These are phyloP conservation scores for Wickerhamiella kazuoi DNA, from an alignment of 805 yeast genomes.

Conservation along the genomic window DNA sequence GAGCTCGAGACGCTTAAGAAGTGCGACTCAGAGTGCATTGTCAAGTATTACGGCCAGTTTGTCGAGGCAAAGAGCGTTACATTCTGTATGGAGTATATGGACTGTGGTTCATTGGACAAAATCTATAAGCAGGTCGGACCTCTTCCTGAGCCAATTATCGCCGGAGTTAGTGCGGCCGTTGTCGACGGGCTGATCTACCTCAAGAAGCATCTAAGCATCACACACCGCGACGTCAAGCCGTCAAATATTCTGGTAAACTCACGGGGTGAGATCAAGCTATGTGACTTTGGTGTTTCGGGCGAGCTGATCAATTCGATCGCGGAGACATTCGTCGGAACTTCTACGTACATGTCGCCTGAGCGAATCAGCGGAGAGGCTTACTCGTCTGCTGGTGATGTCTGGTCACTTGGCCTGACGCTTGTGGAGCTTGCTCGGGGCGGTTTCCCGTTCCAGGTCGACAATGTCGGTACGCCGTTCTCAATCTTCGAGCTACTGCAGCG, in stretches of 20 bases:
- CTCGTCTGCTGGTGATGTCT: conserved; percentile 88
- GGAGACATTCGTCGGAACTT: conserved; percentile 95
- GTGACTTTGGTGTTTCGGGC: conserved; percentile 94
- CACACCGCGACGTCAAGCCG: conserved; percentile 93
- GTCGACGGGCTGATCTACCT: conserved; percentile 66
- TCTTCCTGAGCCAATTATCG: conserved; percentile 49
- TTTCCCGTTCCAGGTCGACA: conserved; percentile 39
- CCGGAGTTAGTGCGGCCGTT: conserved; percentile 59
- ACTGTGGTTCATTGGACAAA: conserved; percentile 81
- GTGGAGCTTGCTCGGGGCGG: conserved; percentile 76
- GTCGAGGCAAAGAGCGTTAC: conserved; percentile 54
- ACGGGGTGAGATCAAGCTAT: conserved; percentile 71
- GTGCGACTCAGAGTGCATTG: conserved; percentile 62
- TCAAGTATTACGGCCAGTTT: conserved; percentile 83
- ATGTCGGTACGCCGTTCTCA: conserved; percentile 41
- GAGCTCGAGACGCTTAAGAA: conserved; percentile 85
- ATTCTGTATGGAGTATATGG: conserved; percentile 91
- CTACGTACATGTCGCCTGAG: conserved; percentile 96
- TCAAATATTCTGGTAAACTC: conserved; percentile 80
- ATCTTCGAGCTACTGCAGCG: conserved; percentile 80
- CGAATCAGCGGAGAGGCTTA: conserved; percentile 89
- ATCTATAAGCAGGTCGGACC: conserved; percentile 45
- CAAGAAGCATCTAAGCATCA: conserved; percentile 70
- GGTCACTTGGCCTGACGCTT: conserved; percentile 88
- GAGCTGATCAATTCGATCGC: conserved; percentile 87